Evolutionary conservation across 306 rosid genomes (phyloP), one percentile per base, ranked within the genome.

Genomic region (Rosa chinensis): DNA sequence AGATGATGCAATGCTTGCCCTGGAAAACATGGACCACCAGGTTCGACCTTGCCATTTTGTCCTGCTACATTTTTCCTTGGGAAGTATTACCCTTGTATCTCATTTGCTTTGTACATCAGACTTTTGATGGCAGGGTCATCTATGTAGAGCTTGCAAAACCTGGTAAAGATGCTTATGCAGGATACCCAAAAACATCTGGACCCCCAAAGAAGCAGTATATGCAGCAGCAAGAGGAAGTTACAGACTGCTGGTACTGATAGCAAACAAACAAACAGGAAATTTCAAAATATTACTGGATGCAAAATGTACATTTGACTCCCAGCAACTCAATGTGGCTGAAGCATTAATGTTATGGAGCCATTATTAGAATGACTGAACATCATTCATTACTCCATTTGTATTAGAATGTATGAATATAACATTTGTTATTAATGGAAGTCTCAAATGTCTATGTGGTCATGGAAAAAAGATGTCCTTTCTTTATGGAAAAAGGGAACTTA

Each of bases 1-100:
- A 82, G 94, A 90, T 53, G 96, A 86, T 35, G 98, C 98, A 23
- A 78, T 95, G 91, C 92, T 84, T 68, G 99, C 99, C 23, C 76
- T 92, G 42, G 99, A 95, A 83, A 91, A 78, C 56, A 95, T 92
- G 99, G 99, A 95, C 85, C 71, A 80, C 85, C 89, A 91, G 99
- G 99, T 95, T 84, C 35, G 18, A 45, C 73, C 64, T 48, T 69
- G 23, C 71, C 74, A 17, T 62, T 28, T 56, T 35, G 42, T 53
- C 21, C 11, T 53, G 42, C 25, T 39, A 5, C 10, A 8, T 63
- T 45, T 40, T 25, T 49, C 5, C 7, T 47, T 49, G 50, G 12
- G 12, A 84, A 50, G 68, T 73, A 63, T 47, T 5, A 63, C 18
- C 39, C 63, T 44, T 35, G 67, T 12, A 67, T 42, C 69, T 79